Conservation (phyloP, 768 basidiomycete genomes). For the Rhodotorula diobovata region DNA sequence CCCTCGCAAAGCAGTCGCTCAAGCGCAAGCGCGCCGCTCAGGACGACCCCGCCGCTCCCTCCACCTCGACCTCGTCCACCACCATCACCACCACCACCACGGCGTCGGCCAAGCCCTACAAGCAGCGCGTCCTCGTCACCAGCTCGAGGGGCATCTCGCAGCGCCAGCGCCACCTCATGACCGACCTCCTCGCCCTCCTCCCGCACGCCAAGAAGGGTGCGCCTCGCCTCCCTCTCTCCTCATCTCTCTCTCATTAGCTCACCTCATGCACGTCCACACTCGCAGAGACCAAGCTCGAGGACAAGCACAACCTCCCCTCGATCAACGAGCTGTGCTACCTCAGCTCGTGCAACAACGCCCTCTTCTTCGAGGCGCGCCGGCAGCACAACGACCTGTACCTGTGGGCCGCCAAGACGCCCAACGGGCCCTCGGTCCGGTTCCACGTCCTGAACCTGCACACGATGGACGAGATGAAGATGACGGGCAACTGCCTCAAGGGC, state of each 20-base stretch:
- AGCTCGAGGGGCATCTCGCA: conserved; percentile 91
- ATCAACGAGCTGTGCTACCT: conserved; percentile 95
- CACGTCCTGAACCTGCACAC: conserved; percentile 98
- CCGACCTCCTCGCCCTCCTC: conserved; percentile 78
- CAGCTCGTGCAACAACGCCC: conserved; percentile 92
- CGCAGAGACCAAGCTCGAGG: conserved; percentile 92
- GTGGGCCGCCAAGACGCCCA: conserved; percentile 95
- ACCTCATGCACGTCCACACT: not conserved
- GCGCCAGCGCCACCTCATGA: conserved; percentile 95
- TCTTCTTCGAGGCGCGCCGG: conserved; percentile 93
- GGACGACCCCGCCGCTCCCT: not conserved
- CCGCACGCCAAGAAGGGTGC: conserved; percentile 96
- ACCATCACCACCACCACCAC: not conserved
- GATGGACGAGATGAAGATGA: conserved; percentile 99
- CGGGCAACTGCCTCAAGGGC: conserved; percentile 95
- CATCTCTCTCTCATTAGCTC: not conserved
- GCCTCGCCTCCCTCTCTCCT: conserved; percentile 34
- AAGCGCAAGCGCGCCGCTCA: conserved; percentile 30
- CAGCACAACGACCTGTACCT: conserved; percentile 87
- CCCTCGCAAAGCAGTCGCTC: conserved; percentile 28
- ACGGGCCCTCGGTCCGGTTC: conserved; percentile 93
- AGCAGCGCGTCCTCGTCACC: conserved; percentile 87
- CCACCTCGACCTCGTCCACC: not conserved
- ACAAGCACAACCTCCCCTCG: conserved; percentile 85
- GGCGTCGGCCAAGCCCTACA: conserved; percentile 62